Evolutionary conservation across 1,284 basidiomycete genomes (phyloP).

Genomic region (Tilletia caries): DNA sequence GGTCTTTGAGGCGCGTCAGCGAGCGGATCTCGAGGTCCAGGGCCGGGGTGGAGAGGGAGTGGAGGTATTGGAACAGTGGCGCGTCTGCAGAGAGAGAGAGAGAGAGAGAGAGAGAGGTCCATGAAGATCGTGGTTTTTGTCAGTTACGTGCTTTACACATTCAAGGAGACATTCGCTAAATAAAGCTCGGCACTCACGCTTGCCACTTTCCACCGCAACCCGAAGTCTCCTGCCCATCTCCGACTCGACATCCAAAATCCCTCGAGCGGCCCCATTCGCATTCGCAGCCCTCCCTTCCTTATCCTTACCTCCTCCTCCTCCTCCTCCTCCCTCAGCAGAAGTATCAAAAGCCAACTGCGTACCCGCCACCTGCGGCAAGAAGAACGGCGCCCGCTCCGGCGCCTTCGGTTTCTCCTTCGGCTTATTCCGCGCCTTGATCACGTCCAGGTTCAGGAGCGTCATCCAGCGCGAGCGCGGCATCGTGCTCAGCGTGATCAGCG

Average conservation of each 20-base stretch:
- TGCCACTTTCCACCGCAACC: constrained; percentile 20
- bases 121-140: background rate
- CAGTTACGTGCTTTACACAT: too few relatives aligned
- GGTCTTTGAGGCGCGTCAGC: constrained; percentile 63
- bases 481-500: constrained; percentile 74
- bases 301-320: constrained; percentile 25
- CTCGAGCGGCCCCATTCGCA: background rate
- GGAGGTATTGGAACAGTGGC: constrained; percentile 76
- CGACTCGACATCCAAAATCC: background rate
- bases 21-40: constrained; percentile 86
- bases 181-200: too few relatives aligned
- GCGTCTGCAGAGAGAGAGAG: constrained; percentile 17
- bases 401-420: constrained; percentile 92
- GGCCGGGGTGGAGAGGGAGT: constrained; percentile 81
- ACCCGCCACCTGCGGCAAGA: constrained; percentile 76
- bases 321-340: constrained; percentile 8
- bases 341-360: constrained; percentile 16
- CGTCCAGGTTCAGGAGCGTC: constrained; percentile 89
- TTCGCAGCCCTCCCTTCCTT: background rate
- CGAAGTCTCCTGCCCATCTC: constrained; percentile 27
- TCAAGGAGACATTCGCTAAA: too few relatives aligned
- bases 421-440: constrained; percentile 87
- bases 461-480: constrained; percentile 93
- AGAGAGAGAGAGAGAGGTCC: too few relatives aligned
- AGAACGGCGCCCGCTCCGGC: constrained; percentile 93